Evolutionary conservation across 2,329 filamentous ascomycete species (phyloP).

Genomic region (Hymenoscyphus fructigenus): DNA sequence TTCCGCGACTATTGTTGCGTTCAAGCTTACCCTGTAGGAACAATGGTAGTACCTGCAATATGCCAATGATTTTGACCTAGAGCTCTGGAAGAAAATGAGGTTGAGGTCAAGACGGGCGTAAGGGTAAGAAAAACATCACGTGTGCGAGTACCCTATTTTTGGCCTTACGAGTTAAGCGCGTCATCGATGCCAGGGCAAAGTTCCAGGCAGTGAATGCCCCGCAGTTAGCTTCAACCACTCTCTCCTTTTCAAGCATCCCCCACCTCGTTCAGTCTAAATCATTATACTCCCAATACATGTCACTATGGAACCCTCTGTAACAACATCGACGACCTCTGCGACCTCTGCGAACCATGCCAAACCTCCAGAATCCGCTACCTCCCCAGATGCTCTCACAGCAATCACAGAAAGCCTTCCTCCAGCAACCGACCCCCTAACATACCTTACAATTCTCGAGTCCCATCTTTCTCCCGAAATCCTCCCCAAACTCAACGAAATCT

Average conservation of each 20-base stretch:
- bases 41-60: neutral
- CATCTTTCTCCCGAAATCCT: conserved; percentile 67
- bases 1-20: neutral
- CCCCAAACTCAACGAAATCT: conserved; percentile 64
- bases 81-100: neutral
- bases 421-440: conserved; percentile 67
- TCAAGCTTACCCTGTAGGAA: neutral
- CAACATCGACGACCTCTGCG: neutral
- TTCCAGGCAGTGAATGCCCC: neutral
- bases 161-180: neutral
- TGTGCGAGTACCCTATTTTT: neutral
- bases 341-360: neutral
- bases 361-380: conserved; percentile 5
- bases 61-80: too few relatives aligned
- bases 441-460: conserved; percentile 75
- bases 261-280: neutral
- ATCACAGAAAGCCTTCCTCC: conserved; percentile 44
- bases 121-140: neutral
- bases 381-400: conserved; percentile 28
- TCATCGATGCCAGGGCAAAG: neutral
- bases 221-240: neutral
- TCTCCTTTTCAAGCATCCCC: neutral
- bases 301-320: neutral
- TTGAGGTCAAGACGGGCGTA: neutral
- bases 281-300: neutral